Evolutionary conservation across 2,329 filamentous ascomycete species (phyloP).

Genomic region (Aspergillus sp.): DNA sequence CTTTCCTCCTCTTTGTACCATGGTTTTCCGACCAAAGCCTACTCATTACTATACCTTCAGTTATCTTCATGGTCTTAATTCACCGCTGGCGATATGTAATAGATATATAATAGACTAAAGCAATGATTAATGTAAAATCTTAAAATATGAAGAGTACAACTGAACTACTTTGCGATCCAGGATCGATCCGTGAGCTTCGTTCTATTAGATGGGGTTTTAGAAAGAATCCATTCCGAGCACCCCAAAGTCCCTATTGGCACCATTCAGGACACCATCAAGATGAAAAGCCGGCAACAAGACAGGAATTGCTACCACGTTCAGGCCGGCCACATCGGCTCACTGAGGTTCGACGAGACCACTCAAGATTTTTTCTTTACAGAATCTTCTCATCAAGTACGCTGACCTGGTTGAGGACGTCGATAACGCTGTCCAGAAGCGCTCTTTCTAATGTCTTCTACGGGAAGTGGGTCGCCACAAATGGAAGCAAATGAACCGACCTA

Average conservation of each 20-base stretch:
- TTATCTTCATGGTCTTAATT: too few species aligned
- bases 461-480: not conserved
- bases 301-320: not conserved
- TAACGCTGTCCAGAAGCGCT: not conserved
- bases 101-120: too few species aligned
- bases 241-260: not conserved
- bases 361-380: not conserved
- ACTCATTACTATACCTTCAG: too few species aligned
- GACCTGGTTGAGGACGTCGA: not conserved
- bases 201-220: not conserved
- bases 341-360: not conserved
- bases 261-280: not conserved
- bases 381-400: not conserved
- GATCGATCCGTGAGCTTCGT: not conserved
- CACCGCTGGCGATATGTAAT: too few species aligned
- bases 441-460: not conserved
- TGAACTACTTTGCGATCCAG: not conserved
- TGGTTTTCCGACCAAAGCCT: too few species aligned
- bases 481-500: not conserved
- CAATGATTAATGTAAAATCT: too few species aligned
- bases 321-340: not conserved
- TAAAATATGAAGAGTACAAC: too few species aligned
- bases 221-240: not conserved
- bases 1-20: too few species aligned
- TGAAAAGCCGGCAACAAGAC: not conserved